A percentile compares a stretch with the other conserved stretches of the same genome.
phyloP scores from a whole-genome alignment of 2,329 filamentous ascomycete species.

The Epichloe brachyelytri region DNA sequence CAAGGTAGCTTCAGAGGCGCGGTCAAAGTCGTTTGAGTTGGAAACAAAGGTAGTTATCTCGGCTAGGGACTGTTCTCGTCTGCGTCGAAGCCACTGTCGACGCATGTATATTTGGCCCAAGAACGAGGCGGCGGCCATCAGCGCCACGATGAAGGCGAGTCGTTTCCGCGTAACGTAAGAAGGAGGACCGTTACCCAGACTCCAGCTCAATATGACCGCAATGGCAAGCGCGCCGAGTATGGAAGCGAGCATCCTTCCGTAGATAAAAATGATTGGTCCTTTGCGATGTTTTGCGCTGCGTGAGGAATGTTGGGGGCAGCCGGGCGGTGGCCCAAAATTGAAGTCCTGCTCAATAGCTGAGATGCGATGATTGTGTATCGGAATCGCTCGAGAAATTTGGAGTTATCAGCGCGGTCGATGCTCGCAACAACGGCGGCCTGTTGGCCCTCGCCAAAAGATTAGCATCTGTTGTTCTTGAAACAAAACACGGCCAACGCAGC shows the following conservation, averaged over 20 bases:
- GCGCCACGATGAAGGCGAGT: constrained; percentile 32
- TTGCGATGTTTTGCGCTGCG: constrained; percentile 4
- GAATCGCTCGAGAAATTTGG: constrained; percentile 81
- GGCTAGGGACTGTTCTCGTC: constrained; percentile 60
- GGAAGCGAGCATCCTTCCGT: constrained; percentile 35
- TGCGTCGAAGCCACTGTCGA: constrained; percentile 69
- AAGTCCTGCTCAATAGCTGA: constrained; percentile 66
- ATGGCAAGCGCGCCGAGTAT: constrained; percentile 44
- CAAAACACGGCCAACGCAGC: not conserved
- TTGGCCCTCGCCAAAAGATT: not conserved
- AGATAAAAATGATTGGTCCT: constrained; percentile 21
- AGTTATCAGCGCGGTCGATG: constrained; percentile 65
- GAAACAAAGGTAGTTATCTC: constrained; percentile 57
- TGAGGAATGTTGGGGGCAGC: constrained; percentile 10
- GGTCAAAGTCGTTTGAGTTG: constrained; percentile 70
- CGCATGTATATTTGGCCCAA: constrained; percentile 58
- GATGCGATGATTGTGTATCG: constrained; percentile 88
- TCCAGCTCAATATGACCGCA: constrained; percentile 62
- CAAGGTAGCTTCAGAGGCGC: constrained; percentile 60
- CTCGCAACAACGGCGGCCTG: constrained; percentile 58
- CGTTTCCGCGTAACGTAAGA: constrained; percentile 44
- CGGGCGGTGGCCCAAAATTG: constrained; percentile 28
- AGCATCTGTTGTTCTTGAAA: not conserved
- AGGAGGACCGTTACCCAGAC: constrained; percentile 36
- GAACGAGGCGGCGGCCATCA: constrained; percentile 40